Base-by-base conservation (phyloP, 306 rosid species). In the Pyrus bretschneideri region DNA sequence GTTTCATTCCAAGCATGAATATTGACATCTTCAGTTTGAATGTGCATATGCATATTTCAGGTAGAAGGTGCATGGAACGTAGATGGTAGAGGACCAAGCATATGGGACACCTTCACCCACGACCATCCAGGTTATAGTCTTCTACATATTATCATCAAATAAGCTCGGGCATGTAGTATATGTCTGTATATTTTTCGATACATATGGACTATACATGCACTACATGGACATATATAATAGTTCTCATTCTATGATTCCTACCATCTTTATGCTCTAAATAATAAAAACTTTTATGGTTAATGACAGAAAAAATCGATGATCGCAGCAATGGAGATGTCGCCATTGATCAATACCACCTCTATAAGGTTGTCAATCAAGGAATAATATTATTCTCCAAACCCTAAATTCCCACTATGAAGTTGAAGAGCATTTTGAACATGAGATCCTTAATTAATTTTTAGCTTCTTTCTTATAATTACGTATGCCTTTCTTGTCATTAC, bases 271-370 rank as follows among this genome's bases (percentile, higher is more conserved):
- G n/a, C n/a, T n/a, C n/a, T n/a, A n/a, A n/a, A n/a, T n/a, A n/a
- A n/a, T n/a, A 46, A 13, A 46, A 46, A 46, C 17, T 46, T 12
- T 0, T 1, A 59, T 59, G 30, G 7, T 1, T 23, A 22, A 22
- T 49, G 5, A 61, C 73, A 79, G 78, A 38, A 35, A 54, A 30
- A 23, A 79, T 71, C 11, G 1, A 0, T 12, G 57, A 72, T 35
- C 11, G 33, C 6, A 81, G 73, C 31, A 81, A 74, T 9, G 81
- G 67, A 49, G 81, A 81, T 72, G 70, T 81, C 0, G 79, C 82
- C 17, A 66, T 73, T 9, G 77, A 82, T 82, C 73, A 78, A 44
- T 82, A 82, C 38, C 79, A 82, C 33, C 82, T 67, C 18, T 78
- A 78, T 9, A 69, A 55, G 63, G 63, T 23, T 59, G 15, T n/a